Base-by-base conservation (phyloP, 2,329 filamentous ascomycete species). In the Cladosporium sp. region DNA sequence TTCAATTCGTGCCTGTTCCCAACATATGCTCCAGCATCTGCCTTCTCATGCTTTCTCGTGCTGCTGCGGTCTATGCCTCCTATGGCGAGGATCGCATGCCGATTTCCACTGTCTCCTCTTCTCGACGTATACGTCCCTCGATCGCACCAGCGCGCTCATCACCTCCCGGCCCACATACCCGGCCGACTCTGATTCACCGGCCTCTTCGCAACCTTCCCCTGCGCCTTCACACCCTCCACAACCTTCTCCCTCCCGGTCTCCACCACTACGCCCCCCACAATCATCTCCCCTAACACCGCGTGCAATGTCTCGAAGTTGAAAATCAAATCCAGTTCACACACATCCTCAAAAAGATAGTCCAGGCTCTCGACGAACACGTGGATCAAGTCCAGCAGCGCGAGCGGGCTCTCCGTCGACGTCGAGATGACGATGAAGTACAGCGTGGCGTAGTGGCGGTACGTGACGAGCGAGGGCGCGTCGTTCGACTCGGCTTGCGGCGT, bases 251-350 rank as follows among this genome's bases (percentile, higher is more conserved):
- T 80, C 72, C 90, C 92, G 35, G 94, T 97, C 81, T 98, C 94
- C 28, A 98, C 89, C 18, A 98, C 94, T 16, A 97, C 92, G 0
- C 94, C 94, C 16, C 94, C 94, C 18, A 97, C 91, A 65, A 98
- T 91, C 92, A 98, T 96, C 83, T 98, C 94, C 66, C 88, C 89
- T 11, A 98, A 82, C 18, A 93, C 89, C 10, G 94, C 91, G 82
- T 99, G 95, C 73, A 99, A 84, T 18, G 93, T 96, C 84, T 99
- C 95, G 73, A 97, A 99, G 77, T 98, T 98, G 83, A 99, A 99
- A 78, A 99, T 99, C 72, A 99, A 85, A 78, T 99, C 93, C 65
- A 99, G 84, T 82, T 99, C 95, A 84, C 95, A 99, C 11, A 99
- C 95, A 77, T 99, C 97, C 81, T 98, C 95, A 76, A 99, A 99